Conservation (phyloP, 2,329 filamentous ascomycete species). For the Trichoderma sp. region DNA sequence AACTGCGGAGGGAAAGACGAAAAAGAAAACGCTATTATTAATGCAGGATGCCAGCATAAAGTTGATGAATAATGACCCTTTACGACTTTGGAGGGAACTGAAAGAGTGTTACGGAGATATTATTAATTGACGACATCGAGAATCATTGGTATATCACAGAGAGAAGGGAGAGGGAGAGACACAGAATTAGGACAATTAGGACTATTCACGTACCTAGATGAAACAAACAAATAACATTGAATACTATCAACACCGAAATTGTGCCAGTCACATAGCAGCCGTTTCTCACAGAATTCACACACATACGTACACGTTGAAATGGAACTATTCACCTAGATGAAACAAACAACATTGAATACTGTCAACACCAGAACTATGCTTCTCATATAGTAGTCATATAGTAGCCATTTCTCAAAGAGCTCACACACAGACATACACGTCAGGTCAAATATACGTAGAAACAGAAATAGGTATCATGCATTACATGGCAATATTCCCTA, state of each 20-base stretch:
- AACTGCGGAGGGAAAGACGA: not conserved
- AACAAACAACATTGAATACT: too few species aligned
- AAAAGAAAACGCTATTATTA: not conserved
- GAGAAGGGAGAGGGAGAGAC: not conserved
- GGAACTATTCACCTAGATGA: too few species aligned
- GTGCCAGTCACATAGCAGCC: too few species aligned
- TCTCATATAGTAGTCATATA: not conserved
- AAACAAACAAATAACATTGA: not conserved
- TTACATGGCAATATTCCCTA: constrained; percentile 10
- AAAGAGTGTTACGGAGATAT: not conserved
- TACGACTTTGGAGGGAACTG: not conserved
- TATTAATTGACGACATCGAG: not conserved
- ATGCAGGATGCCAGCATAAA: not conserved
- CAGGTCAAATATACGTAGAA: not conserved
- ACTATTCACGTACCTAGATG: not conserved
- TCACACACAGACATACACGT: not conserved
- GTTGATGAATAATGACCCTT: not conserved
- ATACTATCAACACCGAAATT: too few species aligned
- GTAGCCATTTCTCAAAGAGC: not conserved
- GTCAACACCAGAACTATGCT: not conserved
- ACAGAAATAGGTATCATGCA: constrained; percentile 18
- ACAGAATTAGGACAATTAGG: not conserved
- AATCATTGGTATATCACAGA: not conserved
- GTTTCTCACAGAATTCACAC: too few species aligned
- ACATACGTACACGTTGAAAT: too few species aligned